Base-by-base conservation (phyloP, 768 basidiomycete species). In the Tephrocybe sp. region DNA sequence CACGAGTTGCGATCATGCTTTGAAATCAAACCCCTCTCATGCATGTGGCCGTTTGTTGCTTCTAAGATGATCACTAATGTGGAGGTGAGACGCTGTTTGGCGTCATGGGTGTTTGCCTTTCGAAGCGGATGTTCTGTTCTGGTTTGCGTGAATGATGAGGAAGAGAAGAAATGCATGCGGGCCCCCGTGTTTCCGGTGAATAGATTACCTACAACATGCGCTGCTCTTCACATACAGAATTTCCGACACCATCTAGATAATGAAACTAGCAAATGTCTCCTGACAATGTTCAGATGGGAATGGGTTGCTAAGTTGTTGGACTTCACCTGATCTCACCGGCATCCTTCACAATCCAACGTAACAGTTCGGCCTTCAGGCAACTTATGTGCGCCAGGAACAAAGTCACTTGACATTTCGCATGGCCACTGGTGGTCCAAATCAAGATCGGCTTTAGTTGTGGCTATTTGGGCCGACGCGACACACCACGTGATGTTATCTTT, bases 391-490 rank as follows among this genome's bases (percentile, higher is more conserved):
- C n/a, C n/a, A n/a, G n/a, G n/a, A n/a, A n/a, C n/a, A n/a, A n/a
- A n/a, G n/a, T n/a, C n/a, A n/a, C n/a, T n/a, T n/a, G n/a, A 30
- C 28, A 6, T 12, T 30, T 30, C 5, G 7, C 28, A 30, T 12
- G 12, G 7, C 12, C 34, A 36, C 11, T 9, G n/a, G n/a, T 12
- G n/a, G n/a, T 36, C 34, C 9, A 17, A 7, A 36, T 11, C 5
- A 17, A 15, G n/a, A 15, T 9, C n/a, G 14, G 34, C 14, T 11
- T 4, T 43, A 24, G 1, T 51, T 51, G 34, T 1, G 3, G 1
- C 33, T 50, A 12, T 15, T 50, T 50, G 42, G 21, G 9, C 33
- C 41, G 43, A 51, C 50, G 50, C 21, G 50, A 20, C 3, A 11
- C 0, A 0, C 6, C 60, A 61, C 55, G 51, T 57, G 58, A 46